phyloP scores from a whole-genome alignment of 208 protist genomes.

The Acanthamoeba quina region DNA sequence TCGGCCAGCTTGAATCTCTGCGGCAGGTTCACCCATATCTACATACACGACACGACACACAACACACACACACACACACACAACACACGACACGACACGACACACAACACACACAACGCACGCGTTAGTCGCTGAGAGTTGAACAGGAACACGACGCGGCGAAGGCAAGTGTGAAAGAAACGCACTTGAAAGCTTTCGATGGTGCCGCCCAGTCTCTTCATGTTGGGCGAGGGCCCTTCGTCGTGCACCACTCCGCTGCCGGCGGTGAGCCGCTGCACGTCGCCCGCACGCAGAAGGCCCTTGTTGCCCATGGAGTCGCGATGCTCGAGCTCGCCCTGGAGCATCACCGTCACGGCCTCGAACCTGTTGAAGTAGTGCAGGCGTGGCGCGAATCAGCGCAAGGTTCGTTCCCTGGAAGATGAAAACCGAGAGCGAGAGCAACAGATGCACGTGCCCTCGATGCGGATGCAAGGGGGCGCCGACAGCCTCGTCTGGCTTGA shows the following conservation, averaged over 20 bases:
- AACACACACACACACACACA: background rate
- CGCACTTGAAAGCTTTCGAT: conserved; percentile 75
- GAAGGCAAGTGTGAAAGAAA: background rate
- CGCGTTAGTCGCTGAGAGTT: no score
- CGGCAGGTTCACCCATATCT: conserved; percentile 95
- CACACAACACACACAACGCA: no score
- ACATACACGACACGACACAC: background rate
- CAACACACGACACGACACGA: background rate
- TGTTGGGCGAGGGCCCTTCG: conserved; percentile 90
- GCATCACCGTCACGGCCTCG: conserved; percentile 93
- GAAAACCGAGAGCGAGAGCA: background rate
- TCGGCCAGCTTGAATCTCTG: conserved; percentile 88
- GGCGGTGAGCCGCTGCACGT: conserved; percentile 95
- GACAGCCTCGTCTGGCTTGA: conserved; percentile 72
- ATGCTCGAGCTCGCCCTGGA: conserved; percentile 91
- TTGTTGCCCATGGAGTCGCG: conserved; percentile 89
- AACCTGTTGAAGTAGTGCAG: conserved; percentile 87
- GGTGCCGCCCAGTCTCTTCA: conserved; percentile 81
- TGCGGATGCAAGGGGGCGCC: conserved; percentile 93
- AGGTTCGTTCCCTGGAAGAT: background rate
- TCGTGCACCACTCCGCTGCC: conserved; percentile 93
- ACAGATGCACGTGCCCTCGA: conserved; percentile 80
- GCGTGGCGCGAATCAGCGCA: background rate
- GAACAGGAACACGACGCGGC: background rate
- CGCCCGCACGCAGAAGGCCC: conserved; percentile 90